These are phyloP conservation scores for Maudiozyma serrabonitensis DNA, from an alignment of 805 yeast species.

Conservation along the genomic window DNA sequence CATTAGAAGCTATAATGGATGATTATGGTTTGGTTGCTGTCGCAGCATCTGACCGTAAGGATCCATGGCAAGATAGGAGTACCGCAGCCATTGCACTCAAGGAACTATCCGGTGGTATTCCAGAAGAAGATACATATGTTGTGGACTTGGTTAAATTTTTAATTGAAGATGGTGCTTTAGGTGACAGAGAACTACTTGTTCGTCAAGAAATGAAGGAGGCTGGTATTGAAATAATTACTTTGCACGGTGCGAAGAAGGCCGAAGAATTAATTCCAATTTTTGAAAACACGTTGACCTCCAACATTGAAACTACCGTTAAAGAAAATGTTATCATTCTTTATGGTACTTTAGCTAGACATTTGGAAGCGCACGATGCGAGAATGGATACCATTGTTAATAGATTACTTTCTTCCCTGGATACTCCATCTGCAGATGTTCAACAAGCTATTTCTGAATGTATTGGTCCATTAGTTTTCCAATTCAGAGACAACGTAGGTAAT, in stretches of 20 bases:
- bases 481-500: constrained; percentile 39
- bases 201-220: constrained; percentile 81
- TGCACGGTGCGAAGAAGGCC: constrained; percentile 56
- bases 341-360: constrained; percentile 85
- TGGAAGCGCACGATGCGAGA: constrained; percentile 56
- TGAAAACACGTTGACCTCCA: constrained; percentile 45
- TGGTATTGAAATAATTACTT: constrained; percentile 63
- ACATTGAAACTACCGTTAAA: constrained; percentile 39
- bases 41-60: constrained; percentile 50
- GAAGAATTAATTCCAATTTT: constrained; percentile 74
- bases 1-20: constrained; percentile 71
- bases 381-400: constrained; percentile 56
- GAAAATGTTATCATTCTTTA: constrained; percentile 80
- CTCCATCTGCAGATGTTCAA: constrained; percentile 87
- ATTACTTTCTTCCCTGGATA: constrained; percentile 62
- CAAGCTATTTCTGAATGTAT: constrained; percentile 78
- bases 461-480: constrained; percentile 65
- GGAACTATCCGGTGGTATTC: constrained; percentile 42
- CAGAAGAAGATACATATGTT: constrained; percentile 32
- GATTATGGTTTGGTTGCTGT: constrained; percentile 70
- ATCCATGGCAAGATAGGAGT: constrained; percentile 77
- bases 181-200: constrained; percentile 64
- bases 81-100: constrained; percentile 67
- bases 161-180: constrained; percentile 54
- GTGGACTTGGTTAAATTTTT: constrained; percentile 52